Evolutionary conservation across 148 eudicot genomes (phyloP).

Genomic region (Silene conica): DNA sequence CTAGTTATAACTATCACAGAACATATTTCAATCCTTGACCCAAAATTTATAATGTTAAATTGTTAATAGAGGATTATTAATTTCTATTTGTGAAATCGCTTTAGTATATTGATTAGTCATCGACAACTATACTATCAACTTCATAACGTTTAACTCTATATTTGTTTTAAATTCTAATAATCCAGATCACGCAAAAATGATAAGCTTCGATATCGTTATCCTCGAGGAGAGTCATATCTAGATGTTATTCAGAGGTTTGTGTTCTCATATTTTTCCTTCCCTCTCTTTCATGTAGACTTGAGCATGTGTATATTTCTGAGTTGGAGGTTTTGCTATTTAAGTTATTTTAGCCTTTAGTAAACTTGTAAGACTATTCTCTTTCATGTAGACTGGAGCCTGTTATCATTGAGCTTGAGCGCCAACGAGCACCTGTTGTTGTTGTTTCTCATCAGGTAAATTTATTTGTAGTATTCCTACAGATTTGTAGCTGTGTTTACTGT

Average conservation of each 20-base stretch:
- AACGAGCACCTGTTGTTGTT: slow-evolving; percentile 97
- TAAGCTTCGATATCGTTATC: slow-evolving; percentile 91
- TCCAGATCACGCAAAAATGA: slow-evolving; percentile 86
- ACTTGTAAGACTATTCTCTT: neutral
- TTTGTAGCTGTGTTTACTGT: neutral
- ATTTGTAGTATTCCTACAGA: neutral
- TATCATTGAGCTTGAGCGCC: slow-evolving; percentile 96
- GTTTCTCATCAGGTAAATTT: slow-evolving; percentile 81
- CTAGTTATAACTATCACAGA: neutral
- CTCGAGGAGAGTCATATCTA: slow-evolving; percentile 98
- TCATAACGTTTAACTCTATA: neutral
- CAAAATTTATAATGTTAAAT: neutral
- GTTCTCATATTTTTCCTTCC: neutral
- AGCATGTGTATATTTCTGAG: too few relatives aligned
- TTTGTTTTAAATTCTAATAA: neutral
- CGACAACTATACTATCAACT: neutral
- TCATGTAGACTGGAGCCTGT: slow-evolving; percentile 86
- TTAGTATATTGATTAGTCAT: neutral
- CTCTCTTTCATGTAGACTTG: neutral
- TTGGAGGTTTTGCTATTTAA: neutral
- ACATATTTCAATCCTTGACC: neutral
- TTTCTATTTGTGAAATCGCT: neutral
- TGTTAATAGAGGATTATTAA: neutral
- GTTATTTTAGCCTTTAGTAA: neutral
- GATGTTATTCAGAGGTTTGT: slow-evolving; percentile 96